phyloP scores from a whole-genome alignment of 805 yeast genomes.

The Saccharomycopsis guyanensis region DNA sequence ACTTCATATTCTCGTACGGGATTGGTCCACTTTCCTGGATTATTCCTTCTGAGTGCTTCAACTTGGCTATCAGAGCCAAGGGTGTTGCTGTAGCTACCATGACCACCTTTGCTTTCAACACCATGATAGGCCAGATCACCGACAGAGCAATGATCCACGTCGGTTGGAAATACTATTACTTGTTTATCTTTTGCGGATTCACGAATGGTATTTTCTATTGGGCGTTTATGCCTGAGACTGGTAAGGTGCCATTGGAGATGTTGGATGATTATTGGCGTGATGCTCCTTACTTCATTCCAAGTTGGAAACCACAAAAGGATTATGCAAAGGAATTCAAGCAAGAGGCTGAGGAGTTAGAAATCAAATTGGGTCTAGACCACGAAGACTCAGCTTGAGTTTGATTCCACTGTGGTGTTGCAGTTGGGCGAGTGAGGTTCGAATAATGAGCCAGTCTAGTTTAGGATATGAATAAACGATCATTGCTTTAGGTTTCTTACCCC shows the following conservation, averaged over 20 bases:
- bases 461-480: too few species aligned
- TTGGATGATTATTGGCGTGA: slow-evolving; percentile 13
- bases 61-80: slow-evolving; percentile 10
- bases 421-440: too few species aligned
- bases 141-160: slow-evolving; percentile 25
- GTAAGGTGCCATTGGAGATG: slow-evolving; percentile 11
- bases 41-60: slow-evolving; percentile 11
- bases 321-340: slow-evolving; percentile 12
- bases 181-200: slow-evolving; percentile 26
- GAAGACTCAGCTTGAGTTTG: slow-evolving; percentile 1
- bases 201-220: slow-evolving; percentile 29
- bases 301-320: slow-evolving; percentile 8
- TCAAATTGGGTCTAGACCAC: slow-evolving; percentile 5
- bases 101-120: slow-evolving; percentile 29
- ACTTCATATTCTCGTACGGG: slow-evolving; percentile 24
- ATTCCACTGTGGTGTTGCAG: too few species aligned
- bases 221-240: slow-evolving; percentile 30
- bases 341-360: slow-evolving; percentile 4
- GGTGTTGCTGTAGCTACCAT: slow-evolving; percentile 19
- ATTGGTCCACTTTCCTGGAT: slow-evolving; percentile 26
- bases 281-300: slow-evolving; percentile 12
- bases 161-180: slow-evolving; percentile 24
- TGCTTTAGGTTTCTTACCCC: too few species aligned
- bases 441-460: too few species aligned
- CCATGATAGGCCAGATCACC: slow-evolving; percentile 31